Conservation (phyloP, 2,329 filamentous ascomycete genomes). For the Lecanicillium sp. region DNA sequence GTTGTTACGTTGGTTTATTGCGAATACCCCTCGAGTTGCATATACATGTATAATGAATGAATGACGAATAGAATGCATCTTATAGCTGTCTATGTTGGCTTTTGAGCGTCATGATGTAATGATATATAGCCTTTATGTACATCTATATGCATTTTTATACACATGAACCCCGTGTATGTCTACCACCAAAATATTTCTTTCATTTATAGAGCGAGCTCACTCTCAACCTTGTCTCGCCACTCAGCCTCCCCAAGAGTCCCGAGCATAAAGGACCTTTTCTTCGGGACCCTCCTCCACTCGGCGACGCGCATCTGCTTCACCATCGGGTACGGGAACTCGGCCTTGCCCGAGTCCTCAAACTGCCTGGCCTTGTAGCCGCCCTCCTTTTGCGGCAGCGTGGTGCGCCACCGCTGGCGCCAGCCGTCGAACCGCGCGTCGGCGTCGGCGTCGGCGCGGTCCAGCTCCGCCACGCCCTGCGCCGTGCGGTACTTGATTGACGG, state of each 20-base stretch:
- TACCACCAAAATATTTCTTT: background rate
- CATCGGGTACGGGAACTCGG: conserved; percentile 18
- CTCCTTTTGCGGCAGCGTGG: conserved; percentile 19
- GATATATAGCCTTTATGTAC: background rate
- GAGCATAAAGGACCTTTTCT: background rate
- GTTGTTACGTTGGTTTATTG: too few species aligned
- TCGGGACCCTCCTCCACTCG: conserved; percentile 17
- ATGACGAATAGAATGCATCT: too few species aligned
- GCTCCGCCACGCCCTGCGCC: conserved; percentile 19
- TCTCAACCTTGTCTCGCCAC: conserved; percentile 22
- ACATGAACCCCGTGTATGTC: conserved; percentile 1
- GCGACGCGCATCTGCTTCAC: conserved; percentile 14
- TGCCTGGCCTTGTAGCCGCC: conserved; percentile 9
- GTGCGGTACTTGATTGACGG: conserved; percentile 23
- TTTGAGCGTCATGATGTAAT: too few species aligned
- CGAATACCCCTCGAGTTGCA: too few species aligned
- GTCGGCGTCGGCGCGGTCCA: conserved; percentile 16
- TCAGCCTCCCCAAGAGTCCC: conserved; percentile 6
- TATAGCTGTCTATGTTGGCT: too few species aligned
- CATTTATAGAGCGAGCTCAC: conserved; percentile 22
- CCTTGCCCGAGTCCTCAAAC: conserved; percentile 10
- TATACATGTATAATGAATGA: too few species aligned
- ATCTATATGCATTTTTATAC: background rate
- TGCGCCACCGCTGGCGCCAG: conserved; percentile 14
- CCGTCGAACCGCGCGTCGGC: conserved; percentile 12